Base-by-base conservation (phyloP, 164 flowering plant genomes). In the Aristolochia contorta region DNA sequence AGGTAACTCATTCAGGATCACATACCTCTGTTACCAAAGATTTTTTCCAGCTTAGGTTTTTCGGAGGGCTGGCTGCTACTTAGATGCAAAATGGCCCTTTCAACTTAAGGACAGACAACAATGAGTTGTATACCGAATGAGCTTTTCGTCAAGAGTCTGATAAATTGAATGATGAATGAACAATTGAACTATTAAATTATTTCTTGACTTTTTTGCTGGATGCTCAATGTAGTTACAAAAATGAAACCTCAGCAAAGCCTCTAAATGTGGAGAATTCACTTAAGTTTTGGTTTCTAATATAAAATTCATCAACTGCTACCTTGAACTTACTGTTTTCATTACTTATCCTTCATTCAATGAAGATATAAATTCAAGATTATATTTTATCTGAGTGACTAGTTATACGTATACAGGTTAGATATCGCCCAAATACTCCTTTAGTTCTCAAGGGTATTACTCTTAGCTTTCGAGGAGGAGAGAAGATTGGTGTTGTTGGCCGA, bases 401-500 rank as follows among this genome's bases (percentile, higher is more conserved):
- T 16, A 53, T 14, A 15, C 19, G 24, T 43, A 7, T 59, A 45
- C 89, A 89, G 98, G 94, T 90, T 9, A 76, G 94, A 63, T 93
- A 93, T 64, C 83, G 98, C 12, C 90, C 96, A 25, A 82, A 80
- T 70, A 86, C 91, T 6, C 96, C 99, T 33, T 67, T 93, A 45
- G 89, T 93, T 32, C 84, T 93, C 18, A 87, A 85, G 71, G 99
- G 97, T 15, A 71, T 93, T 54, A 78, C 73, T 30, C 71, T 86
- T 12, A 82, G 72, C 78, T 84, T 93, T 54, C 52, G 45, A 50
- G 97, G 99, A 18, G 96, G 96, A 18, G 92, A 93, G 75, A 93
- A 93, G 78, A 77, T 90, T 46, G 99, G 99, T 54, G 78, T 93
- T 46, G 99, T 93, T 63, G 99, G 99, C 13, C 77, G 99, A 65